A percentile compares a stretch with the other conserved stretches of the same genome.
phyloP scores from a whole-genome alignment of 441 rosid species.

The Lepidium campestre region DNA sequence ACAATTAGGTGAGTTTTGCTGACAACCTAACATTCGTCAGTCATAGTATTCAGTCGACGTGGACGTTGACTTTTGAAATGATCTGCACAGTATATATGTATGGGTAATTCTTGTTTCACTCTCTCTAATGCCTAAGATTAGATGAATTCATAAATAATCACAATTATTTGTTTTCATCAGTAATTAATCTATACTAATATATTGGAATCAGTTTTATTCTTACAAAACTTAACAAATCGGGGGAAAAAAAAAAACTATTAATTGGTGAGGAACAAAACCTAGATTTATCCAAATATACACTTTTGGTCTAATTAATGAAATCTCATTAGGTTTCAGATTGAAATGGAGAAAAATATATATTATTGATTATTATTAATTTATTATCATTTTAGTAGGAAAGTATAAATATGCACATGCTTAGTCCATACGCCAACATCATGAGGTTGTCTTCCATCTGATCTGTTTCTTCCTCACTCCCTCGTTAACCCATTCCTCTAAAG shows the following conservation, averaged over 20 bases:
- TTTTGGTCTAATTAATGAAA: neutral
- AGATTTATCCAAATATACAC: neutral
- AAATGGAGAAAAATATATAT: too few relatives aligned
- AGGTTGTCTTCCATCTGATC: constrained; percentile 7
- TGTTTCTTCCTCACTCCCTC: neutral
- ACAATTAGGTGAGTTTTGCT: constrained; percentile 28
- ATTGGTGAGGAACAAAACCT: constrained; percentile 1
- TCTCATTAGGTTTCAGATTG: neutral
- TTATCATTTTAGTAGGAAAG: neutral
- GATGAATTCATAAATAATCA: neutral
- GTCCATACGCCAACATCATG: constrained; percentile 20
- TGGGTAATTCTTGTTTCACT: too few relatives aligned
- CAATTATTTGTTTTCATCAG: too few relatives aligned
- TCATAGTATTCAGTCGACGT: neutral
- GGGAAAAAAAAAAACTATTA: neutral
- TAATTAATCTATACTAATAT: too few relatives aligned
- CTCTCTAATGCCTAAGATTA: neutral
- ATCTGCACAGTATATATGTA: too few relatives aligned
- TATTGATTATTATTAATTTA: neutral
- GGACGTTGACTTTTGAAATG: neutral
- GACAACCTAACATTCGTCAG: neutral
- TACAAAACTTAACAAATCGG: neutral
- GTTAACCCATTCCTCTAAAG: neutral
- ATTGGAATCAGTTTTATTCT: neutral
- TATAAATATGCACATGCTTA: constrained; percentile 9